phyloP scores from a whole-genome alignment of 2,329 filamentous ascomycete species.

The Alternaria rosae region DNA sequence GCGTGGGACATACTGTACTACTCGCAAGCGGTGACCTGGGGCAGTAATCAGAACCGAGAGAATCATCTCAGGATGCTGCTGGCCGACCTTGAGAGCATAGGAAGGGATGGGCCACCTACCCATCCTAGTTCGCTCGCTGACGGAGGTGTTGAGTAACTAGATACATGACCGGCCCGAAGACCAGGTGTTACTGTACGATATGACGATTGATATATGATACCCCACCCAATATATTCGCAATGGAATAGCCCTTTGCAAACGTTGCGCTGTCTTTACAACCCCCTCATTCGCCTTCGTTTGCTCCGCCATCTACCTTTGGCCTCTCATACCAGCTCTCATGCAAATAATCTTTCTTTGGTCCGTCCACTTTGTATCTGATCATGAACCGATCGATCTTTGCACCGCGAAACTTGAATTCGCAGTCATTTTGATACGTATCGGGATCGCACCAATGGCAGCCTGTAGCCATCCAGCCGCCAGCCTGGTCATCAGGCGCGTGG shows the following conservation, averaged over 20 bases:
- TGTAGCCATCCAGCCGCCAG: conserved; percentile 67
- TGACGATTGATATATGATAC: conserved; percentile 8
- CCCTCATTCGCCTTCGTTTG: neutral
- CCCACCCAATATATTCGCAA: neutral
- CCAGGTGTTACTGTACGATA: conserved; percentile 7
- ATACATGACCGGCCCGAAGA: neutral
- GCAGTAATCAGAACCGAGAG: conserved; percentile 42
- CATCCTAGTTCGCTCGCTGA: conserved; percentile 33
- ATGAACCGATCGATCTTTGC: conserved; percentile 36
- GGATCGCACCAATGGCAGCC: conserved; percentile 74
- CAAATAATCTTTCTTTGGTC: conserved; percentile 77
- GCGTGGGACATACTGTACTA: conserved; percentile 51
- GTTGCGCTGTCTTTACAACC: neutral
- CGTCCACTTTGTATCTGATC: conserved; percentile 70
- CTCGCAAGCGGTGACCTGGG: conserved; percentile 48
- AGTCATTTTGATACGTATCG: conserved; percentile 74
- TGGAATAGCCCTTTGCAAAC: neutral
- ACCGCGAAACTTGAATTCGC: conserved; percentile 65
- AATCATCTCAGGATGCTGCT: conserved; percentile 39
- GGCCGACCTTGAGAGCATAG: conserved; percentile 40
- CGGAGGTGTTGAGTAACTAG: conserved; percentile 10
- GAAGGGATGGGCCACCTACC: conserved; percentile 46
- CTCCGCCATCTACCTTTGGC: neutral
- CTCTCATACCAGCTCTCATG: conserved; percentile 50
- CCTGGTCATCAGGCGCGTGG: conserved; percentile 39